Conservation (phyloP, 2,329 filamentous ascomycete genomes). For the Aspergillus spinulosporus region DNA sequence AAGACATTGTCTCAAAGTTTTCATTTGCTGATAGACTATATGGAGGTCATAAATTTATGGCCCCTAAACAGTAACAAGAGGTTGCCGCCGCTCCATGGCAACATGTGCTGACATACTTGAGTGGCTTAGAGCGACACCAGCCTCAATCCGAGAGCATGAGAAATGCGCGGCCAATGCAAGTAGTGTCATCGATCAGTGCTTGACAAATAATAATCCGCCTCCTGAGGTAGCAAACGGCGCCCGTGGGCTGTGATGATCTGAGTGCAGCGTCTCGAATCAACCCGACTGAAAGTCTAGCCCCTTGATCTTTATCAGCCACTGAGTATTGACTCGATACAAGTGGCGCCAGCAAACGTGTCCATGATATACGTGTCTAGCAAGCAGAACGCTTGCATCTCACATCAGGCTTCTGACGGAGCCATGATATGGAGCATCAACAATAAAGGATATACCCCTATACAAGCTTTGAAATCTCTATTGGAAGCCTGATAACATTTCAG, state of each 20-base stretch:
- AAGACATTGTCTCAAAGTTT: no score
- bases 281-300: constrained; percentile 2
- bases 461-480: neutral
- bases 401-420: neutral
- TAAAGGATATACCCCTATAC: neutral
- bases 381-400: neutral
- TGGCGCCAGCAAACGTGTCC: constrained; percentile 9
- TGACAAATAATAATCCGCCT: neutral
- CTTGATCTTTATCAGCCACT: constrained; percentile 1
- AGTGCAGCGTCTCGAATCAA: neutral
- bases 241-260: constrained; percentile 4
- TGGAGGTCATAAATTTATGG: no score
- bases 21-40: no score
- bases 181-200: neutral
- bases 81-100: neutral
- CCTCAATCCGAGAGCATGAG: neutral
- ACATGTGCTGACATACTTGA: no score
- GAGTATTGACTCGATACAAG: neutral
- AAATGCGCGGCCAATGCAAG: neutral
- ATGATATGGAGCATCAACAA: neutral
- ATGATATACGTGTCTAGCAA: neutral
- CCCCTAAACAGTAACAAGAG: no score
- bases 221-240: neutral
- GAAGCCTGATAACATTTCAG: neutral
- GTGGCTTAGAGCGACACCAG: neutral